These are phyloP conservation scores for Naganishia vaughanmartiniae DNA, from an alignment of 768 basidiomycete species.

Conservation along the genomic window DNA sequence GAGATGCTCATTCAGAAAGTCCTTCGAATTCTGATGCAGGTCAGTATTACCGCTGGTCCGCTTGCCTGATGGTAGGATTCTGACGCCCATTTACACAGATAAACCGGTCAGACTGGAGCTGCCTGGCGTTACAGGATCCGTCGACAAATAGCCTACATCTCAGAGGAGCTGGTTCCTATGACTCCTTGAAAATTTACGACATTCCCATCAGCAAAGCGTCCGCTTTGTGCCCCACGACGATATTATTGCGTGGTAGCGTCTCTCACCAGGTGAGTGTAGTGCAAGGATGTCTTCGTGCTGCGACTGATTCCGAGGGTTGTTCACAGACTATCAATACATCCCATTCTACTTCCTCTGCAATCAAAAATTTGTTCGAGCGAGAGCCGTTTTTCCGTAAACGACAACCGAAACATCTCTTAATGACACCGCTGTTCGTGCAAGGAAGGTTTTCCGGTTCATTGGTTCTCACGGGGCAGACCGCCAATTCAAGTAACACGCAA, in stretches of 20 bases:
- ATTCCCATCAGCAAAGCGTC: conserved; percentile 24
- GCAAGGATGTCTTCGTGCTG: background rate
- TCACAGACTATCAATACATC: conserved; percentile 11
- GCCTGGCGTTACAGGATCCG: conserved; percentile 24
- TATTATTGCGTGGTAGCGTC: conserved; percentile 17
- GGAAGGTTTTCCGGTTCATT: conserved; percentile 22
- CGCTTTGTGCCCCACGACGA: conserved; percentile 11
- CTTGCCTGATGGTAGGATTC: background rate
- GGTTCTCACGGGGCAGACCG: background rate
- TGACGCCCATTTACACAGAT: no score
- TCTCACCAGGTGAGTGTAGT: conserved; percentile 16
- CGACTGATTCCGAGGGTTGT: background rate
- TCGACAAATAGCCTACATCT: conserved; percentile 19
- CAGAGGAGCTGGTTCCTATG: conserved; percentile 25
- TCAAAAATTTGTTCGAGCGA: conserved; percentile 6
- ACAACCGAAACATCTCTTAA: conserved; percentile 21
- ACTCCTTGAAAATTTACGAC: conserved; percentile 11
- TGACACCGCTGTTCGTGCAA: conserved; percentile 25
- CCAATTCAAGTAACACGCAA: conserved; percentile 20
- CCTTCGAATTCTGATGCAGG: conserved; percentile 29
- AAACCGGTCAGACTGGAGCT: conserved; percentile 25
- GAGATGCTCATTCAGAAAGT: conserved; percentile 24
- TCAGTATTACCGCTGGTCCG: background rate
- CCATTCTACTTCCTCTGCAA: background rate
- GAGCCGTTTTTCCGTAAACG: conserved; percentile 22